These are phyloP conservation scores for Otatea glauca DNA, from an alignment of 176 grass and related monocot species.

Conservation along the genomic window DNA sequence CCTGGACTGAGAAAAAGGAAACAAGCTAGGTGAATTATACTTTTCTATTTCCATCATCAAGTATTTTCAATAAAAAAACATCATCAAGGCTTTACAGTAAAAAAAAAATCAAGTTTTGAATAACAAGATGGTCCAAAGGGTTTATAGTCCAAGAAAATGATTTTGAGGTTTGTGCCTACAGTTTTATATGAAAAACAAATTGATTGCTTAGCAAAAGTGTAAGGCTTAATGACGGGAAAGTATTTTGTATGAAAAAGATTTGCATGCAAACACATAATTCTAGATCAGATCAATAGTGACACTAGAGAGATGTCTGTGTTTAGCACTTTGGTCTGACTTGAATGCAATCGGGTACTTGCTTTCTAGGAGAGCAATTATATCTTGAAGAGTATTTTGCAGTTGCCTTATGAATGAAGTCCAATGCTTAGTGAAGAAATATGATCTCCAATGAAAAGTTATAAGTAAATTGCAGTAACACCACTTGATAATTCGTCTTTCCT, in stretches of 20 bases:
- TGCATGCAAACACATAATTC: neutral
- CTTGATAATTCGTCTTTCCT: neutral
- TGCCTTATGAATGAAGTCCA: constrained; percentile 26
- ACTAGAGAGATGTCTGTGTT: constrained; percentile 1
- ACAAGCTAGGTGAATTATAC: constrained; percentile 35
- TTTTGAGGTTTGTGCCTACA: neutral
- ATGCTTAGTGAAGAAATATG: neutral
- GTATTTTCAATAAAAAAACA: too few relatives aligned
- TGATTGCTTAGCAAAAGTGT: neutral
- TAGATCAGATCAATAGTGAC: neutral
- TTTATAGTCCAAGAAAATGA: neutral
- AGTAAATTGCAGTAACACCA: neutral
- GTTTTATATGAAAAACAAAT: neutral
- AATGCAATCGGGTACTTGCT: neutral
- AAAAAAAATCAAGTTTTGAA: neutral
- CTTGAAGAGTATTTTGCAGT: neutral
- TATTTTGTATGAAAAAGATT: neutral
- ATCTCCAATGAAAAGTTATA: neutral
- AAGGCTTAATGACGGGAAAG: neutral
- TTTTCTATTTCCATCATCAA: too few relatives aligned
- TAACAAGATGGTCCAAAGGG: too few relatives aligned
- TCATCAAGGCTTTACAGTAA: too few relatives aligned
- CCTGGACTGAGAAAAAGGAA: constrained; percentile 55
- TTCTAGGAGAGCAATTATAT: constrained; percentile 9
- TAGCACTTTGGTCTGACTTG: constrained; percentile 3